These are phyloP conservation scores for Blepharisma japonicum DNA, from an alignment of 73 alveolate genomes.

Conservation along the genomic window DNA sequence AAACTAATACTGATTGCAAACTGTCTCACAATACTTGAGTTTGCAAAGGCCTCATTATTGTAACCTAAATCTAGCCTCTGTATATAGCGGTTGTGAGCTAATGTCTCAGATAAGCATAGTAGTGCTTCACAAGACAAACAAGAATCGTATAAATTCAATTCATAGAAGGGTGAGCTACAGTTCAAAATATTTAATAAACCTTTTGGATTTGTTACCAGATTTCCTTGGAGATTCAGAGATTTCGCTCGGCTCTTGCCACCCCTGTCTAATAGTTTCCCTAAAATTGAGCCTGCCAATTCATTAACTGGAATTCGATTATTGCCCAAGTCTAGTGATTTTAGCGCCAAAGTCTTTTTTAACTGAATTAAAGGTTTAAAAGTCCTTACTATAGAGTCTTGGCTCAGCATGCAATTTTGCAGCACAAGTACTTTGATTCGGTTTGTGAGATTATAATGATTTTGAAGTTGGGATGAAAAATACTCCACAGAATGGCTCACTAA, in stretches of 20 bases:
- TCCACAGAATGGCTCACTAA: not conserved
- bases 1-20: constrained; percentile 12
- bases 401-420: constrained; percentile 21
- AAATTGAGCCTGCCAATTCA: not conserved
- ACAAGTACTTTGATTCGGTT: not conserved
- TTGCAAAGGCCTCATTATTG: constrained; percentile 4
- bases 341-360: not conserved
- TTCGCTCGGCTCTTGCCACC: not conserved
- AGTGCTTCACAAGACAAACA: constrained; percentile 16
- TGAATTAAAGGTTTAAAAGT: not conserved
- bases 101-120: not conserved
- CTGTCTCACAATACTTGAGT: not conserved
- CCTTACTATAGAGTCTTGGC: not conserved
- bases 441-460: not conserved
- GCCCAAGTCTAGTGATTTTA: not conserved
- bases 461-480: not conserved
- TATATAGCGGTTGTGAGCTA: not conserved
- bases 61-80: not conserved
- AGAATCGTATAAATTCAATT: not conserved
- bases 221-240: constrained; percentile 13
- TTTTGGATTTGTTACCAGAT: not conserved
- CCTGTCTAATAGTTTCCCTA: not conserved
- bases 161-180: not conserved
- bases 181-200: not conserved
- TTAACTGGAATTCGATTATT: not conserved